phyloP scores from a whole-genome alignment of 2,329 filamentous ascomycete genomes.

The Penicillium sp. region DNA sequence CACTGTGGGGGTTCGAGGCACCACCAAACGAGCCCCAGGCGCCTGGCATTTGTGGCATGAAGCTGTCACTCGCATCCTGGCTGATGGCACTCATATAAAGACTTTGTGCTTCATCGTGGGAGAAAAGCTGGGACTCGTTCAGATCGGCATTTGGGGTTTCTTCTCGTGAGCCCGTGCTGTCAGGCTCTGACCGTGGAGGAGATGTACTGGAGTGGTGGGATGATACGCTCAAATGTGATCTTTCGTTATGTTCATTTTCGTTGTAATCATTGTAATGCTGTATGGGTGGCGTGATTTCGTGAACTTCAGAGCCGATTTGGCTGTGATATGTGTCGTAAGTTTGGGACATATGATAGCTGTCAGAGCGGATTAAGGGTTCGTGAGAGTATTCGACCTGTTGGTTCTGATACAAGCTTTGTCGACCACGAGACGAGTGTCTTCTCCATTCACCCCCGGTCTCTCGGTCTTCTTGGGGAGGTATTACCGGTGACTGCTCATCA shows the following conservation, averaged over 20 bases:
- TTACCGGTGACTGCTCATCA: slow-evolving; percentile 25
- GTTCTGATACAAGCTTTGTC: slow-evolving; percentile 14
- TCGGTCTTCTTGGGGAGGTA: slow-evolving; percentile 12
- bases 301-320: slow-evolving; percentile 3
- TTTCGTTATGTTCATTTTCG: slow-evolving; percentile 3
- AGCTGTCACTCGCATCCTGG: slow-evolving; percentile 32
- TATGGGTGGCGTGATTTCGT: not conserved
- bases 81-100: slow-evolving; percentile 60
- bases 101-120: slow-evolving; percentile 52
- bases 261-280: not conserved
- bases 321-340: slow-evolving; percentile 1
- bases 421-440: slow-evolving; percentile 20
- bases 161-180: slow-evolving; percentile 25
- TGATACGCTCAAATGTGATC: slow-evolving; percentile 5
- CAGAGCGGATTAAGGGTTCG: not conserved
- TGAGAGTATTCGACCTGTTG: slow-evolving; percentile 1
- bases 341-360: slow-evolving; percentile 1
- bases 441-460: slow-evolving; percentile 13
- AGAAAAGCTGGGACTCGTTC: slow-evolving; percentile 49
- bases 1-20: not conserved
- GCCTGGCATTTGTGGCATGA: slow-evolving; percentile 42
- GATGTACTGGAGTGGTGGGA: slow-evolving; percentile 13
- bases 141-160: slow-evolving; percentile 39
- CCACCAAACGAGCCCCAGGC: slow-evolving; percentile 41
- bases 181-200: slow-evolving; percentile 25